Conservation (phyloP, 1,139 yeast species). For the Suhomyces kunorum region DNA sequence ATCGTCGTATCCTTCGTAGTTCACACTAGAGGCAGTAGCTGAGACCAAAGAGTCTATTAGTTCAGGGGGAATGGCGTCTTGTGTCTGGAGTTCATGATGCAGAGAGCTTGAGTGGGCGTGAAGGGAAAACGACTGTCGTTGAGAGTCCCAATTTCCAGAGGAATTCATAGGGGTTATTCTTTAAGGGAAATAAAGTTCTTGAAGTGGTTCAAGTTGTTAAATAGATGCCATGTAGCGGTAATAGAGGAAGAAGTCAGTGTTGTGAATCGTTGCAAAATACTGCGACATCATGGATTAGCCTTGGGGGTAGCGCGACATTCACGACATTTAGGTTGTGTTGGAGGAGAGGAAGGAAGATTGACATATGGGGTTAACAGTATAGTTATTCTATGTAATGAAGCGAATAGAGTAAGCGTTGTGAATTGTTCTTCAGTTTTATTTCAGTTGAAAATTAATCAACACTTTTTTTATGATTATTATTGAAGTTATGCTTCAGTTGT, state of each 20-base stretch:
- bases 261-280: constrained; percentile 3
- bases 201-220: not conserved
- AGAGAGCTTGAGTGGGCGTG: constrained; percentile 11
- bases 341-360: no score
- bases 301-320: not conserved
- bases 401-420: no score
- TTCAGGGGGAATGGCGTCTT: constrained; percentile 38
- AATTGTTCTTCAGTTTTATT: no score
- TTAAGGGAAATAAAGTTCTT: not conserved
- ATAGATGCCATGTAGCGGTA: not conserved
- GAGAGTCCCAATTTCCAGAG: constrained; percentile 31
- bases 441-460: no score
- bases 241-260: not conserved
- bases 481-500: no score
- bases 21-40: constrained; percentile 19
- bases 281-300: not conserved
- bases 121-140: constrained; percentile 8
- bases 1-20: constrained; percentile 13
- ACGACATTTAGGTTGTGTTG: no score
- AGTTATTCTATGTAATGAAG: no score
- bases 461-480: no score
- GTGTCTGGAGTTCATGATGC: constrained; percentile 36
- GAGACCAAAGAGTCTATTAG: constrained; percentile 36
- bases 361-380: no score
- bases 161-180: constrained; percentile 23